Evolutionary conservation across 106 monocot species (phyloP).

Genomic region (Allium fistulosum): DNA sequence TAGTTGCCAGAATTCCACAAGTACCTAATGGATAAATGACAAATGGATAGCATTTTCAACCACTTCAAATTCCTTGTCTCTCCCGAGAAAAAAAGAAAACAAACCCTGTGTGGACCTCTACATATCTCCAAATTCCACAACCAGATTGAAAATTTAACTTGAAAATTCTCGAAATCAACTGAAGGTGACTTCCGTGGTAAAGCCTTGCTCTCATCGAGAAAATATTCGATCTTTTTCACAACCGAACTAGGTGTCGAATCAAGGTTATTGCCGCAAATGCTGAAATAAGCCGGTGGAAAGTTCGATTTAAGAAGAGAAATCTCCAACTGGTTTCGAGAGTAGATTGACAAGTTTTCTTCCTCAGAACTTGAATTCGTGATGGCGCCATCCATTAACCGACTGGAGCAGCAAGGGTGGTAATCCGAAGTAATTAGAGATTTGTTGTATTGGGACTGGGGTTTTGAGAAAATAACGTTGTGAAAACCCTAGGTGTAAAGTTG

Average conservation of each 20-base stretch:
- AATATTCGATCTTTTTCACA: conserved; percentile 63
- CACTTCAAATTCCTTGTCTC: conserved; percentile 42
- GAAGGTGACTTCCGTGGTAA: conserved; percentile 46
- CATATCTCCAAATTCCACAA: conserved; percentile 64
- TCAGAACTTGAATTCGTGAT: background rate
- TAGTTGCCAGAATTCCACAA: background rate
- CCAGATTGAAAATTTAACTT: conserved; percentile 40
- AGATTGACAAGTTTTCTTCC: conserved; percentile 26
- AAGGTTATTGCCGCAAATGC: conserved; percentile 46
- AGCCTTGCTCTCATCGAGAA: conserved; percentile 48
- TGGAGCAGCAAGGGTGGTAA: background rate
- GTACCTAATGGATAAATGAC: conserved; percentile 78
- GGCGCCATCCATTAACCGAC: conserved; percentile 3
- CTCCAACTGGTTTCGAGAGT: conserved; percentile 35
- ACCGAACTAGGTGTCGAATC: conserved; percentile 47
- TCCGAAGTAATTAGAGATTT: background rate
- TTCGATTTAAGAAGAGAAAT: conserved; percentile 19
- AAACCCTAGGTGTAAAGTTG: background rate
- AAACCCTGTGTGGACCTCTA: conserved; percentile 41
- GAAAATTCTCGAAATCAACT: conserved; percentile 40
- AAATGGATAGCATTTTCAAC: conserved; percentile 66
- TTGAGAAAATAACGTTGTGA: background rate
- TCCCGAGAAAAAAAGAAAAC: conserved; percentile 29
- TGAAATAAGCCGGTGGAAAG: conserved; percentile 15
- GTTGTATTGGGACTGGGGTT: background rate